Evolutionary conservation across 805 yeast species (phyloP), one percentile per base, ranked within the genome.

Genomic region (Kockiozyma suomiensis): DNA sequence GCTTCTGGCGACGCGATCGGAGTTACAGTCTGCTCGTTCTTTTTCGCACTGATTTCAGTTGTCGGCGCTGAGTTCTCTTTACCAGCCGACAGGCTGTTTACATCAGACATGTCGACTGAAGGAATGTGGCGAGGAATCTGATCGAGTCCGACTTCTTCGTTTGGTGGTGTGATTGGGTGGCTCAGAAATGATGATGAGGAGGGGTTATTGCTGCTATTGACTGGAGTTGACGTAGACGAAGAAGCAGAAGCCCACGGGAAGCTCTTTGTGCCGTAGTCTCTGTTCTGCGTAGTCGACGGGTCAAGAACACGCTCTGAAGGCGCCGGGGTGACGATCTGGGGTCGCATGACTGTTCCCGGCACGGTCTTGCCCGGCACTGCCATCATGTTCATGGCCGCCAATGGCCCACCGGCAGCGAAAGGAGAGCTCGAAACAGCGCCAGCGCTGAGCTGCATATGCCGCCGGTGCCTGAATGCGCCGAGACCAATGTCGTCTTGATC

Each of bases 391-490:
- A 47, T 33, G 47, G 52, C 54, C 47, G 45, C 35, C 51, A 59
- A 38, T 21, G 60, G 19, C 13, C 15, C 10, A 40, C 30, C 46
- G 3, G 23, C 26, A 17, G 45, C n/a, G 15, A 32, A 17, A 17
- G 46, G 26, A 15, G 49, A 19, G 41, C 25, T 15, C 13, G 49
- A 17, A 8, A 42, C 30, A 6, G 56, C 49, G 33, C 49, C 48
- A 2, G 56, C 49, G 33, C 49, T 42, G 56, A 56, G 55, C 23
- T 58, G 54, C 60, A 53, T 56, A 32, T 56, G 61, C 57, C 58
- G 49, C 45, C 61, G 54, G 50, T 65, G 61, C 30, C 52, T 13
- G 28, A 58, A 85, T 86, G 88, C 80, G 92, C 70, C 96, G 87
- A 72, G 93, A 91, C 1, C 78, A 76, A 55, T 64, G 72, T 54